Evolutionary conservation across 441 rosid genomes (phyloP), one percentile per base, ranked within the genome.

Genomic region (Syzygium malaccense): DNA sequence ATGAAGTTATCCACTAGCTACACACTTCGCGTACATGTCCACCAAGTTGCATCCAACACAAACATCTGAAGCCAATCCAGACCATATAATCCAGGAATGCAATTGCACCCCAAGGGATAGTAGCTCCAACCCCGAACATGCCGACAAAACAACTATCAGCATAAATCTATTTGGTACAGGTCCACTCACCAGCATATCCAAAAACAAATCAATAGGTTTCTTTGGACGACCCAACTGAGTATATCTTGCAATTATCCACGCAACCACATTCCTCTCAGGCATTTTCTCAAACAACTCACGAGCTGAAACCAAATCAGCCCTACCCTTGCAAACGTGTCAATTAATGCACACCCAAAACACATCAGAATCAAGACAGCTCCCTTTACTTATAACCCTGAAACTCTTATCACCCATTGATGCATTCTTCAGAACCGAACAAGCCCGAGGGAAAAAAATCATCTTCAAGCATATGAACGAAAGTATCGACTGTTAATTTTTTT

Each of bases 1-100:
- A 88, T 88, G 92, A 51, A 93, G 49, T 4, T 92, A 93, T 53
- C 96, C 94, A 80, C 91, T 90, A 48, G 28, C 90, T 9, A 90
- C 86, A 55, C 96, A 94, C 87, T 95, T 95, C 14, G 93, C 94
- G 88, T 94, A 95, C 98, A 95, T 93, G 86, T 96, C 95, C 60
- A 93, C 95, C 90, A 96, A 93, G 92, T 94, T 92, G 92, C 95
- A 94, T 45, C 95, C 96, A 87, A 94, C 92, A 86, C 93, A 93
- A 88, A 91, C 94, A 92, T 95, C 96, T 23, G 45, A 88, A n/a
- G 51, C 88, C 9, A 93, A 55, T n/a, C 96, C 95, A 0, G 91
- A 85, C 91, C 93, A 87, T 56, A 95, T 89, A 54, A 88, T 92
- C 95, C 92, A 93, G 75, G 95, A 93, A 92, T 94, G 97, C 89